Conservation (phyloP, 495 filamentous ascomycete genomes). For the Podospora sp. region DNA sequence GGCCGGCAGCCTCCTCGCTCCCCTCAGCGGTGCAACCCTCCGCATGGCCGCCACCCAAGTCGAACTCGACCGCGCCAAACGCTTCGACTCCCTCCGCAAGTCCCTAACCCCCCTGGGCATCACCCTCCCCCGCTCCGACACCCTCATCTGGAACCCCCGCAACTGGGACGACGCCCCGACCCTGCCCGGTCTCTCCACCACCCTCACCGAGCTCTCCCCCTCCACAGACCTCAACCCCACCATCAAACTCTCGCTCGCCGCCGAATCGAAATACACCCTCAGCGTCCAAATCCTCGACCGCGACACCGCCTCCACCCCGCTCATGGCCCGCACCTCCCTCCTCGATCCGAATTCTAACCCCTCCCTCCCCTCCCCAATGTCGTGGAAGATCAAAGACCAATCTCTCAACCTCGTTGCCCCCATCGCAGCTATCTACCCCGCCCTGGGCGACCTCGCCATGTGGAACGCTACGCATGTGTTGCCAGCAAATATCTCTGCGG, state of each 20-base stretch:
- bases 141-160: slow-evolving; percentile 10
- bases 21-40: neutral
- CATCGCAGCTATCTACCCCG: slow-evolving; percentile 9
- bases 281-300: slow-evolving; percentile 6
- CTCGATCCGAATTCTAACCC: slow-evolving; percentile 5
- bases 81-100: slow-evolving; percentile 3
- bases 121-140: slow-evolving; percentile 2
- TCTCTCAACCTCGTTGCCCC: neutral
- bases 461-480: slow-evolving; percentile 13
- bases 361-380: neutral
- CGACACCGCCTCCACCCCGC: neutral
- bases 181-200: slow-evolving; percentile 11
- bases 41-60: slow-evolving; percentile 1
- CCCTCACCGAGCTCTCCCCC: slow-evolving; percentile 12
- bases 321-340: slow-evolving; percentile 9
- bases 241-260: neutral
- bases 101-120: slow-evolving; percentile 6
- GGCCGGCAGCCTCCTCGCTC: neutral
- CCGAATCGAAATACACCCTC: neutral
- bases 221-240: neutral
- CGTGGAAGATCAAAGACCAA: neutral
- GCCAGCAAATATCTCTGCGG: neutral
- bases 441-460: slow-evolving; percentile 11
- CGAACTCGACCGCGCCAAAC: slow-evolving; percentile 2
- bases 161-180: slow-evolving; percentile 9